Evolutionary conservation across 805 yeast species (phyloP).

Genomic region (Lipomyces lipofer): DNA sequence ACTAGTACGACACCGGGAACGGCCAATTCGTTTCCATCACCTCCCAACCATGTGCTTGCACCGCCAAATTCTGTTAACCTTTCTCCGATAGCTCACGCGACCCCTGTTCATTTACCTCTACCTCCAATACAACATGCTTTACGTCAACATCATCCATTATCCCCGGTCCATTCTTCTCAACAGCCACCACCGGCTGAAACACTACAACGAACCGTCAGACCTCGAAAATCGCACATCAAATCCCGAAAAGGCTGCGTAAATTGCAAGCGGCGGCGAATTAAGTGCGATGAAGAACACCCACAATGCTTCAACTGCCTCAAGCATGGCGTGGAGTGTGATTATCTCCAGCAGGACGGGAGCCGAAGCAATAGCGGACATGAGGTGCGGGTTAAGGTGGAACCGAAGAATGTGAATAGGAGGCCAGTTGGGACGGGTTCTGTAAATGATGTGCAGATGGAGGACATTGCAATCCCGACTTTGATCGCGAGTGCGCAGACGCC

Average conservation of each 20-base stretch:
- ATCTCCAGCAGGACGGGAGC: background rate
- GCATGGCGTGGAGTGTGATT: constrained; percentile 32
- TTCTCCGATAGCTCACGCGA: background rate
- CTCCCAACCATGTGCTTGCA: background rate
- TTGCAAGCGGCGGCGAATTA: constrained; percentile 61
- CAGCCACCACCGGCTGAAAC: background rate
- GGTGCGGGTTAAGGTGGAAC: too few species aligned
- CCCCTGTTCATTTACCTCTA: background rate
- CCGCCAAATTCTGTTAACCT: too few species aligned
- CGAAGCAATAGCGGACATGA: too few species aligned
- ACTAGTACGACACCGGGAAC: background rate
- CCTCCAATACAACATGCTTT: background rate
- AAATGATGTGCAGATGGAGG: too few species aligned
- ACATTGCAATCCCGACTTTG: too few species aligned
- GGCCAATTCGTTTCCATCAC: background rate
- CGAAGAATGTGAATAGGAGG: too few species aligned
- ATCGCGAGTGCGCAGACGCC: too few species aligned
- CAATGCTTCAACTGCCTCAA: constrained; percentile 56
- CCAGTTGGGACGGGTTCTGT: too few species aligned
- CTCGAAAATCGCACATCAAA: constrained; percentile 52
- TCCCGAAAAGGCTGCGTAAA: constrained; percentile 76
- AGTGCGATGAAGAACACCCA: constrained; percentile 66
- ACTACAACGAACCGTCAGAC: constrained; percentile 14
- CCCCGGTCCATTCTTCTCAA: background rate
- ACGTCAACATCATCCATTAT: background rate